Base-by-base conservation (phyloP, 352 stramenopile species). In the Pythium myriotylum region DNA sequence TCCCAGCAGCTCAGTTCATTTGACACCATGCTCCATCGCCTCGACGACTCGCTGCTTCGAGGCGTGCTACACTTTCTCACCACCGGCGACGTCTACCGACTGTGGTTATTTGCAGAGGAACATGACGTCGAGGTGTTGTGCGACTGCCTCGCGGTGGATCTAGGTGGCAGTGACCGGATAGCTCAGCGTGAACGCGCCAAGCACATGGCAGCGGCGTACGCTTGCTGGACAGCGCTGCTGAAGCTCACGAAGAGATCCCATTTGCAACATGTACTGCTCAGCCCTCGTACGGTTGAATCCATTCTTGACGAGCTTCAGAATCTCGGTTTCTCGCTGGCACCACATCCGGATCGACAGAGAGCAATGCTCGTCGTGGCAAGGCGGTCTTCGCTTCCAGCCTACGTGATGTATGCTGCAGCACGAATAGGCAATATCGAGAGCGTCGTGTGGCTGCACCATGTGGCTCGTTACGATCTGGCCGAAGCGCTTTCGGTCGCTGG, bases 361-460 rank as follows among this genome's bases (percentile, higher is more conserved):
- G 48, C 48, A 3, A 54, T 54, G 46, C 46, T n/a, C 24, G 23
- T 26, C 8, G 24, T 27, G 4, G 24, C 46, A 3, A 13, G 3
- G 0, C 3, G 5, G 0, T 10, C 23, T 12, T 40, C 46, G 0
- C 16, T 52, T 4, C 46, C 46, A 3, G 13, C 14, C 27, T 54
- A 23, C 19, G 48, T 54, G 26, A 41, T 59, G 52, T 51, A 51
- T n/a, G 40, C 41, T 3, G 52, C 52, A 3, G 52, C 41, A 29
- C 39, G 26, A 17, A 16, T 13, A 2, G 52, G 52, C 2, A 32
- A 52, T 19, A 20, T 59, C 19, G 52, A 50, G 52, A 59, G 52
- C 19, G 52, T 59, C 2, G 27, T 59, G 17, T 59, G 52, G 52
- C n/a, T 59, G 13, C 52, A 59, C 14, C 2, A 59, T 3, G n/a